phyloP scores from a whole-genome alignment of 2,329 filamentous ascomycete genomes.

The Fusarium pininemorale region DNA sequence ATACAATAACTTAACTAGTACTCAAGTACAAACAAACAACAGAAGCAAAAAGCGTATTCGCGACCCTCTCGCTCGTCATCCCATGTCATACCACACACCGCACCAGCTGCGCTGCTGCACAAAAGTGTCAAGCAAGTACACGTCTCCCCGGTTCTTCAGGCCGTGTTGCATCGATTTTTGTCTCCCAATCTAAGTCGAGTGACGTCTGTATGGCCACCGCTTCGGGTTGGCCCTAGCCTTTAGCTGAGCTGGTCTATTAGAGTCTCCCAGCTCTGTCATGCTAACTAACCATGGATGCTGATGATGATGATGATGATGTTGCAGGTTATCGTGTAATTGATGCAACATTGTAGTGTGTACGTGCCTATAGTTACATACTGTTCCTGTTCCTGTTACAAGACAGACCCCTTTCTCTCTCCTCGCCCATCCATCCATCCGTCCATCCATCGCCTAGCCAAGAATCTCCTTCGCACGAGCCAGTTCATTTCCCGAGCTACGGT shows the following conservation, averaged over 20 bases:
- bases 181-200: conserved; percentile 15
- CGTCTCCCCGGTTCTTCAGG: conserved; percentile 31
- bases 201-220: conserved; percentile 35
- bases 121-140: conserved; percentile 34
- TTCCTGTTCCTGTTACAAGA: not conserved
- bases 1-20: not conserved
- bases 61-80: conserved; percentile 36
- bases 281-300: not conserved
- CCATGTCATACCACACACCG: conserved; percentile 41
- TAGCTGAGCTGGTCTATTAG: conserved; percentile 12
- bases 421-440: conserved; percentile 4
- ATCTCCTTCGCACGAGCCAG: conserved; percentile 34
- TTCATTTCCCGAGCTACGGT: conserved; percentile 20
- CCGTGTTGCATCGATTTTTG: conserved; percentile 26
- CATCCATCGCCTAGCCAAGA: conserved; percentile 29
- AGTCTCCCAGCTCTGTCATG: conserved; percentile 8
- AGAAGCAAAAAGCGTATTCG: conserved; percentile 17
- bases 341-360: not conserved
- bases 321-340: conserved; percentile 4
- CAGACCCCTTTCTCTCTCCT: conserved; percentile 28
- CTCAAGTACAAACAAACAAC: not conserved
- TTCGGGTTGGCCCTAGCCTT: conserved; percentile 19
- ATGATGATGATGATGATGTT: not conserved
- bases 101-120: conserved; percentile 35
- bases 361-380: not conserved